phyloP scores from a whole-genome alignment of 768 basidiomycete genomes.

The Panaeolus papilionaceus region DNA sequence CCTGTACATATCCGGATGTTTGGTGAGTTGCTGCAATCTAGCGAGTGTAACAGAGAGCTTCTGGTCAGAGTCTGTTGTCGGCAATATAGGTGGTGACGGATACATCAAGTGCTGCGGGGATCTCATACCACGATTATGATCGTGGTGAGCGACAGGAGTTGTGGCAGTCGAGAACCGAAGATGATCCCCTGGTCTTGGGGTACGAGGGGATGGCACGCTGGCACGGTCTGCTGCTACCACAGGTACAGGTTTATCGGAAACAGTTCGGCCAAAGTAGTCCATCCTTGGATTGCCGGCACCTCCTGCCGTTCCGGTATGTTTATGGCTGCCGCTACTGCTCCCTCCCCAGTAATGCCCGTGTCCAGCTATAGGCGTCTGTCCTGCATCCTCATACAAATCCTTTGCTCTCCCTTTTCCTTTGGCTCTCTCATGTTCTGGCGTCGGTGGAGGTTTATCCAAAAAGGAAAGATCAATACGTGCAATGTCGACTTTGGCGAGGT shows the following conservation, averaged over 20 bases:
- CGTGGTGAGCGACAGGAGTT: conserved; percentile 16
- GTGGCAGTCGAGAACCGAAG: conserved; percentile 3
- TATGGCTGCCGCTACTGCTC: conserved; percentile 4
- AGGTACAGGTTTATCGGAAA: neutral
- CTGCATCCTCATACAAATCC: conserved; percentile 14
- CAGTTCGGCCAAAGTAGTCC: conserved; percentile 17
- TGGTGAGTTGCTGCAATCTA: conserved; percentile 15
- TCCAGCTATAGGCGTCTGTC: conserved; percentile 22
- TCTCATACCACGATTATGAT: conserved; percentile 1
- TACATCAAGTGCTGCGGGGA: neutral
- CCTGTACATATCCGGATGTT: conserved; percentile 56
- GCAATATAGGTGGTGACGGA: neutral
- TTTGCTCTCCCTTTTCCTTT: conserved; percentile 32
- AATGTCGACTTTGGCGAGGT: conserved; percentile 36
- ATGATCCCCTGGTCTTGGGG: conserved; percentile 16
- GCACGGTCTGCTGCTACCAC: conserved; percentile 9
- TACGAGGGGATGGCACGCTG: conserved; percentile 10
- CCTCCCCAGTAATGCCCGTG: conserved; percentile 14
- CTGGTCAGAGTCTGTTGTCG: conserved; percentile 14
- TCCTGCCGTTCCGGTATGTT: conserved; percentile 8
- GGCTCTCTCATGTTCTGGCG: conserved; percentile 14
- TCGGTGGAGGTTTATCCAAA: conserved; percentile 26
- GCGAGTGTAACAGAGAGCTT: conserved; percentile 24
- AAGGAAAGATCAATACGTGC: conserved; percentile 41
- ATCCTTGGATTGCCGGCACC: conserved; percentile 12